These are phyloP conservation scores for Peniophora sp. DNA, from an alignment of 1,284 basidiomycete species.

Conservation along the genomic window DNA sequence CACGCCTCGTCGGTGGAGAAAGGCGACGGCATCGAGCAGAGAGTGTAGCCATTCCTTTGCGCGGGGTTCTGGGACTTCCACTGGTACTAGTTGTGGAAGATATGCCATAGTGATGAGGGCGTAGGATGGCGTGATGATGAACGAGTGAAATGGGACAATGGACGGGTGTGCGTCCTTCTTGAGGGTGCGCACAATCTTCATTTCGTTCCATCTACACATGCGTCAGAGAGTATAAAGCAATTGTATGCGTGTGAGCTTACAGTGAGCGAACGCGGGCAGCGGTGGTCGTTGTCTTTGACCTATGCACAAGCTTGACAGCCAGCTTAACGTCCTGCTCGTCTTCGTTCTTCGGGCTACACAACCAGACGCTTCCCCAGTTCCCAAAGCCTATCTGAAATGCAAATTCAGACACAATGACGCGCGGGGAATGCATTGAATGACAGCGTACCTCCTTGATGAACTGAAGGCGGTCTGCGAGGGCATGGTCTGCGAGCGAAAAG, in stretches of 20 bases:
- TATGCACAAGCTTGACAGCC: slow-evolving; percentile 86
- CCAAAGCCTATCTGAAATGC: slow-evolving; percentile 66
- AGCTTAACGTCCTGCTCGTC: slow-evolving; percentile 38
- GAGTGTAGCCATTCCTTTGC: slow-evolving; percentile 82
- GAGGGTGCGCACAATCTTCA: slow-evolving; percentile 84
- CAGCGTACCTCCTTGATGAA: slow-evolving; percentile 66
- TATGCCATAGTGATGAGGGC: slow-evolving; percentile 82
- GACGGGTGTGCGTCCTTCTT: slow-evolving; percentile 81
- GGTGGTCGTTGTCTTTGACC: slow-evolving; percentile 71
- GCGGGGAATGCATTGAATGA: background rate
- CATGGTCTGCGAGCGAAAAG: slow-evolving; percentile 52
- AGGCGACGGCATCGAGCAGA: slow-evolving; percentile 82
- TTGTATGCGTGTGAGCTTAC: slow-evolving; percentile 30
- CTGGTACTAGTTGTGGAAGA: slow-evolving; percentile 72
- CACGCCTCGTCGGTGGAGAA: slow-evolving; percentile 79
- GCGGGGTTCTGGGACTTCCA: slow-evolving; percentile 70
- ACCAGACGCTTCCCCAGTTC: slow-evolving; percentile 84
- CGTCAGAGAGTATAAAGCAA: slow-evolving; percentile 10
- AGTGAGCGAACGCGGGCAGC: slow-evolving; percentile 82
- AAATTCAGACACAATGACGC: background rate
- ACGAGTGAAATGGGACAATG: slow-evolving; percentile 86
- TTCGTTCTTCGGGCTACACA: slow-evolving; percentile 53
- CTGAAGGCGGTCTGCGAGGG: slow-evolving; percentile 57
- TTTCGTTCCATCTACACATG: slow-evolving; percentile 76
- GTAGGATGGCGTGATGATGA: slow-evolving; percentile 87